Evolutionary conservation across 73 alveolate species (phyloP).

Genomic region (Paramecium primaurelia): DNA sequence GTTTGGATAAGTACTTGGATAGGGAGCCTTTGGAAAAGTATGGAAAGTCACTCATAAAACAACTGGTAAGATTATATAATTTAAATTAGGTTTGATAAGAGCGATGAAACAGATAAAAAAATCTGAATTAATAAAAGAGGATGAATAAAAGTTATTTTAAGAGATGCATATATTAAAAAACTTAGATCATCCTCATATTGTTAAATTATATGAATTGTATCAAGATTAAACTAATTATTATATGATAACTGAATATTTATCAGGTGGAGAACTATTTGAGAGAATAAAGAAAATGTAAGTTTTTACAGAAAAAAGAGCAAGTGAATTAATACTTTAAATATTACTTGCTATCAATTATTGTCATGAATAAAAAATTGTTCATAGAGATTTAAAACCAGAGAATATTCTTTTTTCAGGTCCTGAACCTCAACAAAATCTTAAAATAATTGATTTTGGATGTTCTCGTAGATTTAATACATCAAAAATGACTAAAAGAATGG

Average conservation of each 20-base stretch:
- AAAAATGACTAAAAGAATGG: constrained; percentile 57
- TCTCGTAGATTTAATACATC: constrained; percentile 59
- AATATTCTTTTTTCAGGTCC: constrained; percentile 63
- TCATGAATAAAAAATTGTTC: constrained; percentile 66
- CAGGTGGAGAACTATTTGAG: constrained; percentile 71
- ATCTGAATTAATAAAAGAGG: constrained; percentile 62
- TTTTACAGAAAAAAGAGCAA: constrained; percentile 64
- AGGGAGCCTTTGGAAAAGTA: constrained; percentile 45
- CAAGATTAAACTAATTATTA: constrained; percentile 80
- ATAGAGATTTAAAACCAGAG: constrained; percentile 71
- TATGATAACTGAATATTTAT: constrained; percentile 73
- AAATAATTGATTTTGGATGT: constrained; percentile 69
- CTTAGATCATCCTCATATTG: constrained; percentile 91
- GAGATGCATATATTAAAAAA: constrained; percentile 82
- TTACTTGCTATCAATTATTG: constrained; percentile 71
- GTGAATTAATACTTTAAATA: constrained; percentile 65
- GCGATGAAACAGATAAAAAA: constrained; percentile 92
- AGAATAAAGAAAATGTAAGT: constrained; percentile 61
- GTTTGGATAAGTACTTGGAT: constrained; percentile 21
- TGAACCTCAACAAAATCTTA: constrained; percentile 56
- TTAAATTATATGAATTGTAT: constrained; percentile 83
- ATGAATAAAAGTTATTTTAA: constrained; percentile 46
- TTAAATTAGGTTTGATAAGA: constrained; percentile 38
- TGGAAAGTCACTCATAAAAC: constrained; percentile 48
- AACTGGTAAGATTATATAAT: neutral